These are phyloP conservation scores for Waltergamsia citrina DNA, from an alignment of 2,329 filamentous ascomycete genomes.

Conservation along the genomic window DNA sequence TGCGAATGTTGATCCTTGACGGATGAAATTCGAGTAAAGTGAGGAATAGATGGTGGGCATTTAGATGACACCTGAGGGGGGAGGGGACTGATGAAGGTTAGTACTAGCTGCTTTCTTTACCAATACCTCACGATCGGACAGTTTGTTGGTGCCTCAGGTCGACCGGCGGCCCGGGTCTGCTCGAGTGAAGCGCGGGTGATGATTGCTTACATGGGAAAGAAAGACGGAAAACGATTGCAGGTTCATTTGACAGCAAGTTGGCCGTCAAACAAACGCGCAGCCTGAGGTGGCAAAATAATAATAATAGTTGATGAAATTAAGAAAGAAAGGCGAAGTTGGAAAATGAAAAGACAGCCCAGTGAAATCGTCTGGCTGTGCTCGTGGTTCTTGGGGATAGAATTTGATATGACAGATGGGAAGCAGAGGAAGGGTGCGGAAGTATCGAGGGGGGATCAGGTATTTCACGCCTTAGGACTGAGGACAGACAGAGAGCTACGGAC, in stretches of 20 bases:
- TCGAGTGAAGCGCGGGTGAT: no score
- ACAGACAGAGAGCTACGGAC: no score
- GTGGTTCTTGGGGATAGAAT: neutral
- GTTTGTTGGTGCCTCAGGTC: neutral
- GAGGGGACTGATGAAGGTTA: slow-evolving; percentile 32
- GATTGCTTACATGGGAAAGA: slow-evolving; percentile 53
- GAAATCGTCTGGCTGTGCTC: neutral
- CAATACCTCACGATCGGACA: no score
- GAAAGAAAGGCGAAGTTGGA: slow-evolving; percentile 7
- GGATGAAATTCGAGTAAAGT: slow-evolving; percentile 75
- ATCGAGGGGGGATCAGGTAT: slow-evolving; percentile 3
- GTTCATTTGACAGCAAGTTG: slow-evolving; percentile 91
- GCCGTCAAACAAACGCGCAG: slow-evolving; percentile 91
- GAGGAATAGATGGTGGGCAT: slow-evolving; percentile 71
- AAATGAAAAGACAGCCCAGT: neutral
- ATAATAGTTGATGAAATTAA: slow-evolving; percentile 8
- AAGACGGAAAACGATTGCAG: slow-evolving; percentile 63
- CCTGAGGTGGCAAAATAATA: slow-evolving; percentile 11
- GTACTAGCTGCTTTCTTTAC: no score
- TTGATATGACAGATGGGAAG: neutral
- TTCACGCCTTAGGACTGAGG: slow-evolving; percentile 2
- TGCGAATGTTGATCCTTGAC: slow-evolving; percentile 74
- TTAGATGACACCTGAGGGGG: slow-evolving; percentile 67
- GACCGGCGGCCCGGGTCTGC: no score
- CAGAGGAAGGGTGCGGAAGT: neutral